Evolutionary conservation across 2,329 filamentous ascomycete genomes (phyloP).

Genomic region (Tolypocladium tropicale): DNA sequence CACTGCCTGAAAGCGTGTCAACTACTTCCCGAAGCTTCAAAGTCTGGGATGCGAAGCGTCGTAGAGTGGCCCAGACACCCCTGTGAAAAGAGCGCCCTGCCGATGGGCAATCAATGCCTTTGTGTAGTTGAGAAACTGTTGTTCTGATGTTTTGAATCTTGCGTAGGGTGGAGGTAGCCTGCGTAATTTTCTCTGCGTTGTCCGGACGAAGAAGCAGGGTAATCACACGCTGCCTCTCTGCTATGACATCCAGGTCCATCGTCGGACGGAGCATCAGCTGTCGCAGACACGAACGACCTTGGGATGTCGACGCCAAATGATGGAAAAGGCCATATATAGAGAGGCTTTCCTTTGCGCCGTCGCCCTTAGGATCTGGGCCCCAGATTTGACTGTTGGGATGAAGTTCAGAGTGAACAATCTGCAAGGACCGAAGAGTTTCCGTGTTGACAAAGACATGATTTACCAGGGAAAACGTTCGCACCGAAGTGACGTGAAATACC

Average conservation of each 20-base stretch:
- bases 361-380: constrained; percentile 33
- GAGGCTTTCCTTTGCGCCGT: constrained; percentile 65
- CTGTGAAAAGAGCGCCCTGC: constrained; percentile 43
- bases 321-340: constrained; percentile 80
- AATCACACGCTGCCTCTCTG: constrained; percentile 61
- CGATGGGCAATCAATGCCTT: constrained; percentile 55
- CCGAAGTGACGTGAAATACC: constrained; percentile 45
- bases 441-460: constrained; percentile 66
- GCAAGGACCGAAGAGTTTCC: constrained; percentile 72
- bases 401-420: constrained; percentile 73
- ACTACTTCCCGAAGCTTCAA: constrained; percentile 60
- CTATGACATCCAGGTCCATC: constrained; percentile 55
- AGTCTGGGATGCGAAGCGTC: constrained; percentile 58
- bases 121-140: constrained; percentile 59
- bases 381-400: constrained; percentile 75
- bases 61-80: constrained; percentile 64
- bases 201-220: constrained; percentile 54
- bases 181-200: constrained; percentile 47
- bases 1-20: constrained; percentile 8
- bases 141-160: constrained; percentile 68
- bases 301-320: constrained; percentile 62
- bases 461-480: constrained; percentile 67
- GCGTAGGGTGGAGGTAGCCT: constrained; percentile 51
- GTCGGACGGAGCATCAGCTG: constrained; percentile 75
- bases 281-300: constrained; percentile 66